Conservation (phyloP, 345 rosid genomes). For the Nephelium lappaceum region DNA sequence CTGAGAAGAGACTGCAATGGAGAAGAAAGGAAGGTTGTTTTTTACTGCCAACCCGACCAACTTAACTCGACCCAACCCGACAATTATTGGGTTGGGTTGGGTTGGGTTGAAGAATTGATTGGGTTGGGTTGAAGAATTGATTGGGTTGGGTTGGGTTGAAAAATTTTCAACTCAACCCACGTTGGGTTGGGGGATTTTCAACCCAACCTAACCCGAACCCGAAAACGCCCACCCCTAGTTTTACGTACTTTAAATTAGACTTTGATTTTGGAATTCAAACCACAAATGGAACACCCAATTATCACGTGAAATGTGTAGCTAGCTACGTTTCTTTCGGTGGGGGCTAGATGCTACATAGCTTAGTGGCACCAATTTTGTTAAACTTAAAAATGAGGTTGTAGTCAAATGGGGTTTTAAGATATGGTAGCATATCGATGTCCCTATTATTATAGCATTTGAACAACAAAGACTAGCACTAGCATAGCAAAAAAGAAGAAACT, state of each 20-base stretch:
- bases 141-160: too few species aligned
- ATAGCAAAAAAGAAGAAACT: neutral
- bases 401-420: conserved; percentile 4
- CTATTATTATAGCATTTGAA: conserved; percentile 17
- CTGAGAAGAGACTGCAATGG: too few species aligned
- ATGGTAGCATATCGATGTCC: conserved; percentile 15
- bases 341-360: conserved; percentile 1
- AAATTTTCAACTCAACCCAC: too few species aligned
- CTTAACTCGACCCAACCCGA: too few species aligned
- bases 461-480: conserved; percentile 11
- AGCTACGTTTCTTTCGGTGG: neutral
- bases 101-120: too few species aligned
- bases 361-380: conserved; percentile 5
- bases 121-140: too few species aligned
- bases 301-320: neutral
- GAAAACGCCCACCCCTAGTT: too few species aligned
- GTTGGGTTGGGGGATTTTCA: too few species aligned
- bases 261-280: neutral
- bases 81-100: too few species aligned
- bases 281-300: neutral
- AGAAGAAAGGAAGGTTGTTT: too few species aligned
- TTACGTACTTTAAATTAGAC: neutral
- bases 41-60: too few species aligned
- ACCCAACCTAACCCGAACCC: too few species aligned
- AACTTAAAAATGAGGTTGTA: neutral